Evolutionary conservation across 192 early-diverging fungal species (phyloP), one percentile per base, ranked within the genome.

Genomic region (Gonapodya sp.): DNA sequence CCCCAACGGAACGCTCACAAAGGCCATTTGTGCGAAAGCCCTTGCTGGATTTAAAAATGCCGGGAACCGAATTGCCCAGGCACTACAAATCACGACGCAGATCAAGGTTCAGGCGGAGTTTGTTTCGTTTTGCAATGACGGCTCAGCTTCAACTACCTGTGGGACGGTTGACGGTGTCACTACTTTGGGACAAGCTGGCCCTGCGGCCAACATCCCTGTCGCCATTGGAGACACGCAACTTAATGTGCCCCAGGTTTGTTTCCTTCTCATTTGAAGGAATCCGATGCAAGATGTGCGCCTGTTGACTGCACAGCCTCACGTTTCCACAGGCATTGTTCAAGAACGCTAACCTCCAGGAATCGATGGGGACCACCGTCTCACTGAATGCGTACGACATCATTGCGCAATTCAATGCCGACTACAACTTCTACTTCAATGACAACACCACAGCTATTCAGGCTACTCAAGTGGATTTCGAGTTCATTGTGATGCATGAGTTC

Each of bases 331-430:
- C 75, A 2, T 34, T 77, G 75, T 77, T 77, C 75, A 77, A 77
- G 75, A 64, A 64, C 46, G 46, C 46, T 8, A 64, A 64, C 24
- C 46, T 64, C 8, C 8, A 77, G 75, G 2, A 32, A 18, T 31
- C 8, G 18, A 77, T 14, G 18, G 75, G 75, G 2, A 34, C 2
- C 75, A 34, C 75, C 30, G 31, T 77, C 8, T 2, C 18, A 2
- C 75, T 77, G 18, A 77, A 77, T 18, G 2, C 18, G 30, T 18
- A 31, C 75, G 75, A 77, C 75, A 77, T 77, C 31, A 77, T 77
- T 33, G 75, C 75, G 8, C 30, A 77, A 33, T 77, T 77, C 75
- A 77, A 77, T 33, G 34, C 75, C 75, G 75, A 77, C 75, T 77
- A 32, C 75, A 77, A 77, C 31, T 77, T 77, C 75, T 77, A 33